Base-by-base conservation (phyloP, 139 green algal genomes). In the Monoraphidium neglectum region DNA sequence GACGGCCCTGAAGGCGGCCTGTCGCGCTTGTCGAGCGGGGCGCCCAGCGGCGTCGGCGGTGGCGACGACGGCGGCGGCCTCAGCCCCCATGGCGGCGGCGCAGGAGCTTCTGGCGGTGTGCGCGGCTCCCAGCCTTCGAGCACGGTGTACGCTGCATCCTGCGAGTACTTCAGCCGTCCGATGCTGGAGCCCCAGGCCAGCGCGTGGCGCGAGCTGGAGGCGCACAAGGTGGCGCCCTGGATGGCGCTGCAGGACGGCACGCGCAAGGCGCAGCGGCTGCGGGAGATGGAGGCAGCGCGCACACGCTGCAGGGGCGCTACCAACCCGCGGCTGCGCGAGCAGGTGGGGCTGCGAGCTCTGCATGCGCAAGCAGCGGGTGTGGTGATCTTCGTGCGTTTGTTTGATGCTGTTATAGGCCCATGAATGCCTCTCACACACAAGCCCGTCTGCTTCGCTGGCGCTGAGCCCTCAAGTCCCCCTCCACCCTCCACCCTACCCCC, bases 111-210 rank as follows among this genome's bases (percentile, higher is more conserved):
- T 62, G 10, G 59, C 59, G 47, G 61, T 40, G 10, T 63, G 24
- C 26, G 68, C 47, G 40, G 54, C 1, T 59, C 76, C 32, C 77
- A 90, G 26, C 90, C 91, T 0, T 61, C 71, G 12, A 92, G 84
- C 6, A 65, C 79, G 23, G 82, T 95, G 33, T 93, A 93, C 75
- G 57, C 57, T 40, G 64, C 79, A 24, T 84, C 70, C 49, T 90
- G 83, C 56, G 81, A 93, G 12, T 81, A 88, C 68, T 96, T 96
- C 79, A 87, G 80, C 37, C 81, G 88, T 67, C 88, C 90, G 2
- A 83, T 94, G 81, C 80, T 95, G 59, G 86, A 92, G 75, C 88
- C 91, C 15, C 81, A 89, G 82, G 78, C 78, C 1, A 72, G 68
- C 15, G 74, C 83, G 2, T 90, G 85, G 85, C 76, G 85, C 26